phyloP scores from a whole-genome alignment of 163 green algal genomes.

The Scenedesmus sp. region DNA sequence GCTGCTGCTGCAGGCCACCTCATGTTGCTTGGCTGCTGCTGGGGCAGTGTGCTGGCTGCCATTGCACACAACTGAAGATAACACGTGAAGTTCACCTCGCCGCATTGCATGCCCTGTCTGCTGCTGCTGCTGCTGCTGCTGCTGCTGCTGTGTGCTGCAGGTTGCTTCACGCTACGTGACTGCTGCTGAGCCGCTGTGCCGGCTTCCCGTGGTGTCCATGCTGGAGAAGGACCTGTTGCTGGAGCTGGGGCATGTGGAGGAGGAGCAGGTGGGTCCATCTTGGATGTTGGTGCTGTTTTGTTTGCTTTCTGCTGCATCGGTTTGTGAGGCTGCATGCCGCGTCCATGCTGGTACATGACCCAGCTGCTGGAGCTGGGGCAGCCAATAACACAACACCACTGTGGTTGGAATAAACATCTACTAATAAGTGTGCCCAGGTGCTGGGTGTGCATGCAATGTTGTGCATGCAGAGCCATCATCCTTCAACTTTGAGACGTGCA shows the following conservation, averaged over 20 bases:
- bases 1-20: neutral
- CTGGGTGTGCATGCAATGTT: neutral
- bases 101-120: neutral
- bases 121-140: neutral
- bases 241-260: conserved; percentile 27
- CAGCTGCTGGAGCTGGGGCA: neutral
- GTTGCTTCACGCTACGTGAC: neutral
- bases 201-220: conserved; percentile 33
- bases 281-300: neutral
- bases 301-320: neutral
- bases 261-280: neutral
- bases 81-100: too few relatives aligned
- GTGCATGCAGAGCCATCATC: neutral
- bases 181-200: neutral
- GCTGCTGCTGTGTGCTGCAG: neutral
- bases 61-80: neutral
- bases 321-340: too few relatives aligned
- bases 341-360: conserved; percentile 44
- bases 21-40: neutral
- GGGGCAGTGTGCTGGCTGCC: neutral
- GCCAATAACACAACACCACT: too few relatives aligned
- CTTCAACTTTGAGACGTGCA: too few relatives aligned
- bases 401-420: neutral
- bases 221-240: conserved; percentile 37
- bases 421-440: neutral